Evolutionary conservation across 805 yeast species (phyloP).

Genomic region (Saccharomycopsis fodiens): DNA sequence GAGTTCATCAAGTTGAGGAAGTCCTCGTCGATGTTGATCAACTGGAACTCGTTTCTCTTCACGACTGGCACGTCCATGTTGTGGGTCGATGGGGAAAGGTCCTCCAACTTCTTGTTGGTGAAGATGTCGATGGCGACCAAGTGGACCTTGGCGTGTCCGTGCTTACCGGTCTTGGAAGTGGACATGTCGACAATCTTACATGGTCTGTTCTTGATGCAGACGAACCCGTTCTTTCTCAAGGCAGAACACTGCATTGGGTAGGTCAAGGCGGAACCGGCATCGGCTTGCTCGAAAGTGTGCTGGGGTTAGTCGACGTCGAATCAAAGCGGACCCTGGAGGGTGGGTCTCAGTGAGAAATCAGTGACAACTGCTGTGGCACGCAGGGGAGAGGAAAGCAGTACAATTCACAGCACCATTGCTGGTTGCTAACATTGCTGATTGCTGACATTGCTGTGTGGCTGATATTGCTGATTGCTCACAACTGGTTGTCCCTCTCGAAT

Average conservation of each 20-base stretch:
- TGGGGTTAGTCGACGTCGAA: conserved; percentile 29
- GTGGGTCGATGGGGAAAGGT: conserved; percentile 99
- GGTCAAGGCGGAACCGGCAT: conserved; percentile 97
- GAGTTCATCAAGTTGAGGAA: conserved; percentile 92
- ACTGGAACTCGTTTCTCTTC: conserved; percentile 90
- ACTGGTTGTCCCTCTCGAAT: too few relatives aligned
- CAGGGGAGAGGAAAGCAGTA: too few relatives aligned
- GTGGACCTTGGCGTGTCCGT: conserved; percentile 99
- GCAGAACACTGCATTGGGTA: conserved; percentile 99
- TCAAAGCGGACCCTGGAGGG: too few relatives aligned
- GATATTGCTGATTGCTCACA: too few relatives aligned
- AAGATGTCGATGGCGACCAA: conserved; percentile 98
- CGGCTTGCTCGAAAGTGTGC: conserved; percentile 96
- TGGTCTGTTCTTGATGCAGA: conserved; percentile 97
- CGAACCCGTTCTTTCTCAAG: conserved; percentile 99
- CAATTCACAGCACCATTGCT: too few relatives aligned
- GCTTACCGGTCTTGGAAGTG: conserved; percentile 99
- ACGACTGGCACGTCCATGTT: conserved; percentile 99
- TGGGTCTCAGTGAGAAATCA: too few relatives aligned
- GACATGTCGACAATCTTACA: conserved; percentile 99
- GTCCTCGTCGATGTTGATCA: conserved; percentile 97
- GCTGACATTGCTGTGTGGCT: too few relatives aligned
- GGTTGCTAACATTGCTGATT: too few relatives aligned
- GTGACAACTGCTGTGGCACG: too few relatives aligned
- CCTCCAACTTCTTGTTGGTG: conserved; percentile 99